A percentile compares a stretch with the other conserved stretches of the same genome.
phyloP scores from a whole-genome alignment of 1,284 basidiomycete genomes.

The Fistulinella cinereoalba region DNA sequence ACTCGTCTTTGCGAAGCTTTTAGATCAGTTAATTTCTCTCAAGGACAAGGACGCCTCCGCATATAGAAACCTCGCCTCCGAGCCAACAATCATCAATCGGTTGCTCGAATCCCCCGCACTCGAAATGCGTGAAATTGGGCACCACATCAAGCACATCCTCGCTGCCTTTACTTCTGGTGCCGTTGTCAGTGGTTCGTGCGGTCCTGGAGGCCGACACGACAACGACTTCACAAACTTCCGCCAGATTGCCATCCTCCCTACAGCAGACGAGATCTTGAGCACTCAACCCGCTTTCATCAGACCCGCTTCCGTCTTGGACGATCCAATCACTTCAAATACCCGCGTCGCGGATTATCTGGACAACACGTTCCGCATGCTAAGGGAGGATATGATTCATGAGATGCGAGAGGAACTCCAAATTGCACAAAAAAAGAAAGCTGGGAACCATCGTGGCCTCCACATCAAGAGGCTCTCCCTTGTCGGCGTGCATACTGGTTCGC shows the following conservation, averaged over 20 bases:
- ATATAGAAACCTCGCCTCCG: constrained; percentile 43
- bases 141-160: constrained; percentile 45
- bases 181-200: constrained; percentile 17
- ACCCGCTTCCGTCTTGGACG: constrained; percentile 34
- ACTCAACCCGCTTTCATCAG: constrained; percentile 1
- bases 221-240: constrained; percentile 36
- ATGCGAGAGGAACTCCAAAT: constrained; percentile 57
- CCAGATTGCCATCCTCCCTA: not conserved
- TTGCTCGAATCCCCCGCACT: constrained; percentile 39
- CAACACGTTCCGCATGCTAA: constrained; percentile 58
- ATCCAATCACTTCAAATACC: constrained; percentile 36
- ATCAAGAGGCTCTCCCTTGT: constrained; percentile 40
- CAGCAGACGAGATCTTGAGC: constrained; percentile 20
- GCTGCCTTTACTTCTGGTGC: constrained; percentile 15
- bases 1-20: constrained; percentile 49
- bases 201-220: constrained; percentile 26
- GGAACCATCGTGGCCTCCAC: constrained; percentile 41
- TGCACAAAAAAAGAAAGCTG: constrained; percentile 44
- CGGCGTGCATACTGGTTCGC: constrained; percentile 38
- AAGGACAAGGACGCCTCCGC: constrained; percentile 33
- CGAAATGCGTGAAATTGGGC: constrained; percentile 37
- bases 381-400: constrained; percentile 65
- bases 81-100: constrained; percentile 29
- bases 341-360: constrained; percentile 51
- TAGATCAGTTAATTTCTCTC: constrained; percentile 47